Base-by-base conservation (phyloP, 352 stramenopile species). In the Pythium monospermum region DNA sequence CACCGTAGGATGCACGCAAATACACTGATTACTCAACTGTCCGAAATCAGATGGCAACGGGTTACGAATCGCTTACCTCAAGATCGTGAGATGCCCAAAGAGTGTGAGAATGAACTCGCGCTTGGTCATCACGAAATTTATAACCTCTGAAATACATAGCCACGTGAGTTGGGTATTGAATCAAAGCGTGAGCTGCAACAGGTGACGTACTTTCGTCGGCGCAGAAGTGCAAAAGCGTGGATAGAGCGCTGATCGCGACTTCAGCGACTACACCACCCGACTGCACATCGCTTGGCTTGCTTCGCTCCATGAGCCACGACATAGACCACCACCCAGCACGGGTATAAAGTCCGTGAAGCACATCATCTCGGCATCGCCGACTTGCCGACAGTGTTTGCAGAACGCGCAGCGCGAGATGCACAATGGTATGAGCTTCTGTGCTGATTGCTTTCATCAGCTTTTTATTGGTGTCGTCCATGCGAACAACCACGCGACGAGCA, bases 291-390 rank as follows among this genome's bases (percentile, higher is more conserved):
- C 45, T 36, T 19, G 30, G 25, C 26, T 61, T 37, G n/a, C 26
- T 36, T 45, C 46, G 23, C 22, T 49, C 53, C 2, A 55, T 50
- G 1, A 61, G 30, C 53, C 45, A 61, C 13, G 30, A 37, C 18
- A 55, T 2, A n/a, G 38, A 52, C 53, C 53, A 61, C 44, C 46
- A 61, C 8, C 44, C 44, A 12, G 4, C 30, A 4, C 18, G 11
- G 13, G 37, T 23, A 28, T 8, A 25, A 18, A 40, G 49, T 12
- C 30, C 39, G 1, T 12, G 18, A 1, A 50, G 44, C 27, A 42
- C 26, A 19, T 55, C 46, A 4, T 51, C 5, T 18, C 53, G 53
- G 28, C 53, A 55, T 28, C 30, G 53, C 21, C 26, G 30, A 3
- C 39, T 55, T 42, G 45, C 16, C 8, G 53, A 54, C 13, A 61